Conservation (phyloP, 1,284 basidiomycete species). For the Meira nashicola region DNA sequence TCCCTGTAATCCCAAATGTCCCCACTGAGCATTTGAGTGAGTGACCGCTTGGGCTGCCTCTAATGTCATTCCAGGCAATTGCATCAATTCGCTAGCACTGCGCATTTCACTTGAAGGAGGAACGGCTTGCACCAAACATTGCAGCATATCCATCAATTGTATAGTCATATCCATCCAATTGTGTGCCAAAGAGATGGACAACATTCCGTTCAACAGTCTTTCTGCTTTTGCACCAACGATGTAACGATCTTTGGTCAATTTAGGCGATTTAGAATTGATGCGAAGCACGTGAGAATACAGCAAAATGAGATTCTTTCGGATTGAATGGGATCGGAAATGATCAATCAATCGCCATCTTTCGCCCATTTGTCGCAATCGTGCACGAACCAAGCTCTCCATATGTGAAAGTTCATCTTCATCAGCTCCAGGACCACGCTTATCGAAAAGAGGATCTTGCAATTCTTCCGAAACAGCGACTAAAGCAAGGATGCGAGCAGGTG, state of each 20-base stretch:
- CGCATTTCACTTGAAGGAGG: slow-evolving; percentile 37
- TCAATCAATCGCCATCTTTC: slow-evolving; percentile 29
- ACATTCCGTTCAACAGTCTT: slow-evolving; percentile 70
- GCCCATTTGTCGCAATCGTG: slow-evolving; percentile 54
- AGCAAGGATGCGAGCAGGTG: slow-evolving; percentile 68
- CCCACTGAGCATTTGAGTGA: slow-evolving; percentile 21
- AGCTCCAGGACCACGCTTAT: slow-evolving; percentile 33
- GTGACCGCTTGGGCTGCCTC: slow-evolving; percentile 24
- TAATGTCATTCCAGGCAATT: slow-evolving; percentile 43
- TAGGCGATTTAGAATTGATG: slow-evolving; percentile 26
- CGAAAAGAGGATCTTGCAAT: slow-evolving; percentile 60
- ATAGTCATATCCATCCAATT: slow-evolving; percentile 85
- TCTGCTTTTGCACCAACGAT: slow-evolving; percentile 35
- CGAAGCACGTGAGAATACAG: slow-evolving; percentile 83
- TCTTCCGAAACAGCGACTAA: slow-evolving; percentile 71
- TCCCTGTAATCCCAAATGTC: slow-evolving; percentile 40
- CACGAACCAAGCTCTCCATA: slow-evolving; percentile 62
- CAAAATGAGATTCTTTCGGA: slow-evolving; percentile 55
- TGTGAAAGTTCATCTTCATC: slow-evolving; percentile 46
- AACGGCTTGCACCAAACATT: slow-evolving; percentile 79
- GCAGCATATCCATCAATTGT: slow-evolving; percentile 74
- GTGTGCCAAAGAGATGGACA: slow-evolving; percentile 77
- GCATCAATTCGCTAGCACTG: slow-evolving; percentile 34
- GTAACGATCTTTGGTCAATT: slow-evolving; percentile 18
- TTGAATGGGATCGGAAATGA: slow-evolving; percentile 30